A percentile compares a stretch with the other conserved stretches of the same genome.
These are phyloP conservation scores for Gonapodya sp. DNA, from an alignment of 192 early-diverging fungal species.

Conservation along the genomic window DNA sequence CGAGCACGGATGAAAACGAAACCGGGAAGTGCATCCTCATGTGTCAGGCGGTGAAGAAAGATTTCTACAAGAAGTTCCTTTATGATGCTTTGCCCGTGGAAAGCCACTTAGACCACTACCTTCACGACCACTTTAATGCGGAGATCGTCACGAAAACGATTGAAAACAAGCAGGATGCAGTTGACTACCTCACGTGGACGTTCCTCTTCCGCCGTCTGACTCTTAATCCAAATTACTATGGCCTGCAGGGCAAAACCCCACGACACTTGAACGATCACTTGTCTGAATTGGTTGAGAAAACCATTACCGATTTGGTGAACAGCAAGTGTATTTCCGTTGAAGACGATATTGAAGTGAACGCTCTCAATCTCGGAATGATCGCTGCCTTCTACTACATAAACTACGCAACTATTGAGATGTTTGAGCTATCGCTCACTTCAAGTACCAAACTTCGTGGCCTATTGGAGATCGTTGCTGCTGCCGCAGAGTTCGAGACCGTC, in stretches of 20 bases:
- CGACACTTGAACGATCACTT: conserved; percentile 85
- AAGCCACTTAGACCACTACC: conserved; percentile 81
- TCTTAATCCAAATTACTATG: conserved; percentile 90
- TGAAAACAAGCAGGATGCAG: conserved; percentile 94
- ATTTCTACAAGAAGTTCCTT: conserved; percentile 96
- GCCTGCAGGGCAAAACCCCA: conserved; percentile 74
- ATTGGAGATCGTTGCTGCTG: conserved; percentile 86
- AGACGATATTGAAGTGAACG: conserved; percentile 61
- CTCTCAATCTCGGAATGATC: conserved; percentile 94
- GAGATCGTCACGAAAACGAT: conserved; percentile 93
- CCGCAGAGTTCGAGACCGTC: conserved; percentile 84
- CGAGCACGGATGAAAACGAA: conserved; percentile 47
- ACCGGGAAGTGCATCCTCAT: conserved; percentile 77
- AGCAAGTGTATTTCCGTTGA: conserved; percentile 69
- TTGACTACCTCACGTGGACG: conserved; percentile 98
- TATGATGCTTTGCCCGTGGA: conserved; percentile 94
- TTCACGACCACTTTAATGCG: conserved; percentile 96
- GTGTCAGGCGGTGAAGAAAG: conserved; percentile 89
- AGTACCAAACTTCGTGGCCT: conserved; percentile 84
- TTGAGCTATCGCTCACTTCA: conserved; percentile 73
- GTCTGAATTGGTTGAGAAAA: conserved; percentile 89
- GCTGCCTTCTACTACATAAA: conserved; percentile 95
- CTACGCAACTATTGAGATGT: conserved; percentile 88
- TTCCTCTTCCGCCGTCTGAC: conserved; percentile 93
- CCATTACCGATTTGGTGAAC: conserved; percentile 72